phyloP scores from a whole-genome alignment of 192 early-diverging fungal genomes.

The Mortierella claussenii region DNA sequence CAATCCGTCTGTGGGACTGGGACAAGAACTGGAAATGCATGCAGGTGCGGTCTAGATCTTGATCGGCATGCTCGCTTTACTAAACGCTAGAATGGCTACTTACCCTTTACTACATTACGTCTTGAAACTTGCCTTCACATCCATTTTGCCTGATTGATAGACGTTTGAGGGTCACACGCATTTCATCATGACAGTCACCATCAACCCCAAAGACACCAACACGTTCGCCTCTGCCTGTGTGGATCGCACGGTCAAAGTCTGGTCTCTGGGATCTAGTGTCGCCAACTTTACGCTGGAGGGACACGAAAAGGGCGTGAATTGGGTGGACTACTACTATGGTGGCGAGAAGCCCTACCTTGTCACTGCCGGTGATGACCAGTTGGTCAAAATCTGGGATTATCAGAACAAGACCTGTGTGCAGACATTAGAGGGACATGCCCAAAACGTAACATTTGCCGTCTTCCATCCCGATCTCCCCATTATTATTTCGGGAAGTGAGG shows the following conservation, averaged over 20 bases:
- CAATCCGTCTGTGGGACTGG: constrained; percentile 99
- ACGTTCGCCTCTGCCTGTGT: constrained; percentile 99
- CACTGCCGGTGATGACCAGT: constrained; percentile 93
- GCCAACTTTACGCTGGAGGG: constrained; percentile 99
- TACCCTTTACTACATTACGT: not conserved
- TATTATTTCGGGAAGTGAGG: constrained; percentile 94
- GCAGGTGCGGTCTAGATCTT: constrained; percentile 75
- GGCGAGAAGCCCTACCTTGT: constrained; percentile 98
- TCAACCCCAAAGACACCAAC: constrained; percentile 99
- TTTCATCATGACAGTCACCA: constrained; percentile 96
- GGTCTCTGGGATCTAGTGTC: constrained; percentile 93
- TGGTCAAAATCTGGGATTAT: constrained; percentile 99
- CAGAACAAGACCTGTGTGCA: constrained; percentile 99
- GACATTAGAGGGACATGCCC: constrained; percentile 97
- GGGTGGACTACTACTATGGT: constrained; percentile 98
- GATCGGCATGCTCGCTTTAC: not conserved
- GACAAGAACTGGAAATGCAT: constrained; percentile 99
- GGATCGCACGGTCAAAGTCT: constrained; percentile 98
- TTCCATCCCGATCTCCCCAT: constrained; percentile 98
- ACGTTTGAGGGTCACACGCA: constrained; percentile 98
- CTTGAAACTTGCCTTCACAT: not conserved
- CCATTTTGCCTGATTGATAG: constrained; percentile 37
- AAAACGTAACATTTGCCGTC: constrained; percentile 90
- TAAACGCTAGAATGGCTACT: not conserved
- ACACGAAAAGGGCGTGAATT: constrained; percentile 98